Evolutionary conservation across 2,329 filamentous ascomycete species (phyloP).

Genomic region (Sporothrix protearum): DNA sequence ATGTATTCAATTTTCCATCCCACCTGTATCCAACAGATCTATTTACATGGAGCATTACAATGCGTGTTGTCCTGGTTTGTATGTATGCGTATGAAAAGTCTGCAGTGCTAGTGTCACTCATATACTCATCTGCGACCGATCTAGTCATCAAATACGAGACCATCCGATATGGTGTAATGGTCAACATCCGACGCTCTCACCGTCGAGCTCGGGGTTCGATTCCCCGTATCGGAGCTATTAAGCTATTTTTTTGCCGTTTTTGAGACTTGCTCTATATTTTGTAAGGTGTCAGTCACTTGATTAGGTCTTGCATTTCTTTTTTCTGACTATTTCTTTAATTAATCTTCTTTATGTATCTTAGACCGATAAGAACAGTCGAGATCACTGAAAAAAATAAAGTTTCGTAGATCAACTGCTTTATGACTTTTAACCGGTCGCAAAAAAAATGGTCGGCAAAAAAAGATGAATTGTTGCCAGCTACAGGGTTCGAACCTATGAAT

Average conservation of each 20-base stretch:
- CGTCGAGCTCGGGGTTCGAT: slow-evolving; percentile 28
- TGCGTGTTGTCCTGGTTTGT: too few species aligned
- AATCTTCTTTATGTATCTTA: too few species aligned
- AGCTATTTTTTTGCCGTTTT: background rate
- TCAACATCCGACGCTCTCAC: slow-evolving; percentile 28
- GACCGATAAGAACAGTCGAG: too few species aligned
- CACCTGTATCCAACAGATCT: background rate
- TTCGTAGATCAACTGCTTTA: too few species aligned
- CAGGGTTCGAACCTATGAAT: slow-evolving; percentile 29
- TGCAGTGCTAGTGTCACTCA: background rate
- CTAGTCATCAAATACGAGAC: background rate
- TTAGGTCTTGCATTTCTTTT: too few species aligned
- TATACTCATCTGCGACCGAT: background rate
- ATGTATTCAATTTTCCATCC: background rate
- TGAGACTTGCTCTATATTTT: background rate
- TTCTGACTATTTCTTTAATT: too few species aligned
- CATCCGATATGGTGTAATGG: slow-evolving; percentile 28
- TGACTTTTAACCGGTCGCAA: too few species aligned
- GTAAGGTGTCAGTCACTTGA: background rate
- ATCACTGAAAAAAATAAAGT: too few species aligned
- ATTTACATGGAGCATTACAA: too few species aligned
- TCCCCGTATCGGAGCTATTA: slow-evolving; percentile 26
- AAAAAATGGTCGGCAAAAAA: background rate
- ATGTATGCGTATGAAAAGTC: background rate
- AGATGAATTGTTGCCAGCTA: slow-evolving; percentile 25